Evolutionary conservation across 257 asterid genomes (phyloP), one percentile per base, ranked within the genome.

Genomic region (Solanum corneliomulleri): DNA sequence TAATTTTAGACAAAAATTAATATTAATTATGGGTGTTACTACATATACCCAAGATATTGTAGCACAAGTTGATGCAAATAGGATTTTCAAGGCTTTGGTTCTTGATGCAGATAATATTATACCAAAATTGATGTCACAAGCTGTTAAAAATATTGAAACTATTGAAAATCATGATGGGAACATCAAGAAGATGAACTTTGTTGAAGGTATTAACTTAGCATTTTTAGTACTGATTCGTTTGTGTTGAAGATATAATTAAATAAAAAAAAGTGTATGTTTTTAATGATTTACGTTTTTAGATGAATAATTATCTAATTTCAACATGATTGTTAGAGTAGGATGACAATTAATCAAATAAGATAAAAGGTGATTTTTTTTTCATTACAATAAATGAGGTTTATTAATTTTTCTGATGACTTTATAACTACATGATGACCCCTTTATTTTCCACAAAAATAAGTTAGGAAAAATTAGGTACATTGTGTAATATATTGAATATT

Each of bases 81-180:
- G 86, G 89, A 5, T 93, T 77, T 93, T 90, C 84, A 91, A 89
- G 72, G 92, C 94, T 39, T 11, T 92, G 16, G 74, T 87, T 49
- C 84, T 90, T 9, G 92, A 92, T 64, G 71, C 89, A 11, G 88
- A 90, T 66, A 89, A 75, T 86, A 86, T 90, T 84, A 31, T 87
- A 1, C 94, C 93, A 11, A 88, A 89, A 83, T 69, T 87, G 75
- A 9, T 90, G 89, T 93, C 95, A 25, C 89, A 87, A 15, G 89
- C 87, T 14, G 86, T 92, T 72, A 89, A 89, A 58, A 90, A 86
- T 6, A 49, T 90, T 11, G 90, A 90, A 42, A 88, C 13, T 15
- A 47, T 89, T 18, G 87, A 89, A 64, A 92, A 91, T 64, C 71
- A n/a, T 45, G 94, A 91, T 13, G 95, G 88, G 49, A 76, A 87